Evolutionary conservation across 805 yeast genomes (phyloP).

Genomic region (Lipomyces lipofer): DNA sequence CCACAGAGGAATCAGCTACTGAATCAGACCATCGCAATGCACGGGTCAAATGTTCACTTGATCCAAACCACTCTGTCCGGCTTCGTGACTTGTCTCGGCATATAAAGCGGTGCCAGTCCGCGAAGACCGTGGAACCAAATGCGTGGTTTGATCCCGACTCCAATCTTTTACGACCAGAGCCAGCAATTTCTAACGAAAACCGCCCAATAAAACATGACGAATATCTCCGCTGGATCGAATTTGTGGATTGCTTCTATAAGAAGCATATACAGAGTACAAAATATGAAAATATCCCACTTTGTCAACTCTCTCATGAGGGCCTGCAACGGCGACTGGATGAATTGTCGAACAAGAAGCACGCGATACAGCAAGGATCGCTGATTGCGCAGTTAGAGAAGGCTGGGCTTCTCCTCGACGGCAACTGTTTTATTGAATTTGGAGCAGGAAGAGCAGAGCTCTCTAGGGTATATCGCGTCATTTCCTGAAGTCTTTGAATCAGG

Average conservation of each 20-base stretch:
- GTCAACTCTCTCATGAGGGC: conserved; percentile 37
- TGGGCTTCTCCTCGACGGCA: conserved; percentile 42
- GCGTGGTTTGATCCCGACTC: conserved; percentile 21
- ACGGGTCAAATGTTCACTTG: conserved; percentile 25
- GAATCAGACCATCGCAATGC: neutral
- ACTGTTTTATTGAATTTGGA: conserved; percentile 71
- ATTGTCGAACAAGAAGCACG: conserved; percentile 67
- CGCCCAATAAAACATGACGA: conserved; percentile 6
- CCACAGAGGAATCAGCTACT: neutral
- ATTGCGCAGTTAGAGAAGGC: conserved; percentile 61
- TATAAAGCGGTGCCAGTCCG: conserved; percentile 21
- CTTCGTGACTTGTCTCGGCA: conserved; percentile 23
- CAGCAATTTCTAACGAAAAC: neutral
- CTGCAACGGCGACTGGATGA: conserved; percentile 50
- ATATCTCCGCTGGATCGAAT: conserved; percentile 11
- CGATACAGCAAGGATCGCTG: conserved; percentile 77
- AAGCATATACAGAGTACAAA: conserved; percentile 36
- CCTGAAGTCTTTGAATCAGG: neutral
- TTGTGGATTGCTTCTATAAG: conserved; percentile 14
- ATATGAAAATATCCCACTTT: conserved; percentile 1
- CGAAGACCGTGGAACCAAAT: conserved; percentile 27
- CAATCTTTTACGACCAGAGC: conserved; percentile 1
- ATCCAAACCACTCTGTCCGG: conserved; percentile 19
- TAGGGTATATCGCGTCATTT: conserved; percentile 39
- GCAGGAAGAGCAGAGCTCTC: conserved; percentile 88